These are phyloP conservation scores for Aspergillus jensenii DNA, from an alignment of 2,329 filamentous ascomycete species.

Conservation along the genomic window DNA sequence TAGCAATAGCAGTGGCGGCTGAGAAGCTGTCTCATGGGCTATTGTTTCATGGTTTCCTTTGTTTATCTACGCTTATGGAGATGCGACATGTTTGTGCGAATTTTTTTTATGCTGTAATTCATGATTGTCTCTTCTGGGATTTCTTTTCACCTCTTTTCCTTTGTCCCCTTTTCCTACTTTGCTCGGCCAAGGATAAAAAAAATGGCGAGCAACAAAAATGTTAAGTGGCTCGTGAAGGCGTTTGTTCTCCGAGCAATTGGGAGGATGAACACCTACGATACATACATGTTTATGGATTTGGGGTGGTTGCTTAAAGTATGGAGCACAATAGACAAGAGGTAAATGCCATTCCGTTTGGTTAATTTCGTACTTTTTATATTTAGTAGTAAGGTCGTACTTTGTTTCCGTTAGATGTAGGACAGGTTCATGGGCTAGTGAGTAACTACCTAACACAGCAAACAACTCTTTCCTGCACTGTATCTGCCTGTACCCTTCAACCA, in stretches of 20 bases:
- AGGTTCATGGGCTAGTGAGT: too few relatives aligned
- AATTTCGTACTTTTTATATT: not conserved
- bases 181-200: slow-evolving; percentile 31
- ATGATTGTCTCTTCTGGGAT: slow-evolving; percentile 30
- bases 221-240: slow-evolving; percentile 29
- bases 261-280: slow-evolving; percentile 24
- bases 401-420: not conserved
- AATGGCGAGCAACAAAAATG: slow-evolving; percentile 30
- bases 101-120: slow-evolving; percentile 35
- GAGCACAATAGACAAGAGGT: slow-evolving; percentile 34
- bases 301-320: slow-evolving; percentile 28
- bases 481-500: not conserved
- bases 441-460: not conserved
- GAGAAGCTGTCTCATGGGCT: slow-evolving; percentile 11
- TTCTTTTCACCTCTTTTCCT: slow-evolving; percentile 27
- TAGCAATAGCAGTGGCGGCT: slow-evolving; percentile 23
- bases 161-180: slow-evolving; percentile 28
- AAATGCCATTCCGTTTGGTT: slow-evolving; percentile 30
- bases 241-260: slow-evolving; percentile 24
- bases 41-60: slow-evolving; percentile 38
- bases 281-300: slow-evolving; percentile 28
- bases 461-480: not conserved
- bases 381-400: not conserved
- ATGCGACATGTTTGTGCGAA: slow-evolving; percentile 38
- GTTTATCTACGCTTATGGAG: slow-evolving; percentile 35